A percentile compares a stretch with the other conserved stretches of the same genome.
Conservation (phyloP, 768 basidiomycete species). For the Lentinula sp. region DNA sequence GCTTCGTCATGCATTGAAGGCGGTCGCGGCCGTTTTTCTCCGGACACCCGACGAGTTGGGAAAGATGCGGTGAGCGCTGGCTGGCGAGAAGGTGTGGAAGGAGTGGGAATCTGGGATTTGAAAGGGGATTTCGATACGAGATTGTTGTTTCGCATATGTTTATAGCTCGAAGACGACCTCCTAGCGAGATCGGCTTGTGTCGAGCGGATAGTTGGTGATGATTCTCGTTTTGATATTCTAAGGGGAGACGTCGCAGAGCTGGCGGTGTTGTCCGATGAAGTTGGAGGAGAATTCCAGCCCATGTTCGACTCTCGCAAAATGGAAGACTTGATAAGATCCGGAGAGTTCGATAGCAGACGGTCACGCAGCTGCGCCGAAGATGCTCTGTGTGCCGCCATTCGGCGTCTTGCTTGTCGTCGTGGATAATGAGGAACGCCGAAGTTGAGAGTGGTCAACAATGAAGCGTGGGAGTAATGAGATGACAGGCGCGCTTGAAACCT, state of each 20-base stretch:
- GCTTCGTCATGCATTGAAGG: conserved; percentile 65
- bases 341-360: conserved; percentile 54
- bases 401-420: conserved; percentile 1
- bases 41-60: conserved; percentile 52
- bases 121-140: conserved; percentile 87
- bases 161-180: conserved; percentile 72
- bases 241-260: conserved; percentile 53
- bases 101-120: conserved; percentile 57
- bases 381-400: conserved; percentile 17
- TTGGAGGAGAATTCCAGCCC: conserved; percentile 51
- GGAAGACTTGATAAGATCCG: conserved; percentile 58
- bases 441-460: conserved; percentile 2
- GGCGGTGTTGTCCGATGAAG: conserved; percentile 24
- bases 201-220: conserved; percentile 28
- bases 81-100: conserved; percentile 30
- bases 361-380: conserved; percentile 48
- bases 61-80: conserved; percentile 25
- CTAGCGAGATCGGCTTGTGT: conserved; percentile 51
- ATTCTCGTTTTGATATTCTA: conserved; percentile 68
- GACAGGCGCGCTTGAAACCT: not conserved
- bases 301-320: conserved; percentile 59
- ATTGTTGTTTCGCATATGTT: conserved; percentile 68
- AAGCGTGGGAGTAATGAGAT: not conserved
- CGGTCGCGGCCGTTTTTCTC: conserved; percentile 74
- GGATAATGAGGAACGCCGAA: not conserved